Conservation (phyloP, 1,284 basidiomycete genomes). For the Ganoderma multipileum region DNA sequence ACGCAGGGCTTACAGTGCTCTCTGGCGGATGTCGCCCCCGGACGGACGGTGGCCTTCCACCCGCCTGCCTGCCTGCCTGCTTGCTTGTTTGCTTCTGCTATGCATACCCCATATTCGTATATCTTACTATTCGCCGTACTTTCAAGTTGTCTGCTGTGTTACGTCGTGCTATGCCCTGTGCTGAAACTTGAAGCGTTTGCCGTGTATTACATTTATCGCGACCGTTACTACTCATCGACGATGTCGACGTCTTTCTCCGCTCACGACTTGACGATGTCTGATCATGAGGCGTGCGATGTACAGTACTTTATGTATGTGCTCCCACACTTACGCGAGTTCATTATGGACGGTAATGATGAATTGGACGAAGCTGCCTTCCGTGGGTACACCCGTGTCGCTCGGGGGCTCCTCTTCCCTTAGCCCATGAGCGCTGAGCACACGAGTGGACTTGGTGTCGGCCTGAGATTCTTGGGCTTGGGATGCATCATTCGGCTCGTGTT, state of each 20-base stretch:
- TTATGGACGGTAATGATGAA: not conserved
- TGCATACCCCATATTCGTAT: not conserved
- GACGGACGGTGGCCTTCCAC: conserved; percentile 17
- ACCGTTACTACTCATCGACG: not conserved
- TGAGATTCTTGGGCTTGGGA: not conserved
- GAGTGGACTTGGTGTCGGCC: not conserved
- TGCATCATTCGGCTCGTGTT: not conserved
- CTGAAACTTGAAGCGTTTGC: not conserved
- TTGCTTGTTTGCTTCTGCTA: not conserved
- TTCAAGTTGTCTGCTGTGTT: not conserved
- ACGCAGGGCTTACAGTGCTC: conserved; percentile 6
- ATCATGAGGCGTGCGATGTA: not conserved
- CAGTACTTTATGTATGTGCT: not conserved
- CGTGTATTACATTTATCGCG: not conserved
- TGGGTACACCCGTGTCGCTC: conserved; percentile 3
- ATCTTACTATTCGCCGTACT: conserved; percentile 2
- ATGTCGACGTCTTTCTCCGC: not conserved
- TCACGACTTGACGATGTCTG: not conserved
- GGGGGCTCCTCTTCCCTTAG: not conserved
- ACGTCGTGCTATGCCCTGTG: not conserved
- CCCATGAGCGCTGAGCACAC: not conserved
- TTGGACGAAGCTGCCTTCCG: not conserved
- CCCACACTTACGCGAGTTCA: conserved; percentile 1
- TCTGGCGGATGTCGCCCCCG: conserved; percentile 20
- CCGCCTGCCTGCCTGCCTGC: not conserved